A percentile compares a stretch with the other conserved stretches of the same genome.
phyloP scores from a whole-genome alignment of 2,329 filamentous ascomycete genomes.

The Ascochyta pisi region DNA sequence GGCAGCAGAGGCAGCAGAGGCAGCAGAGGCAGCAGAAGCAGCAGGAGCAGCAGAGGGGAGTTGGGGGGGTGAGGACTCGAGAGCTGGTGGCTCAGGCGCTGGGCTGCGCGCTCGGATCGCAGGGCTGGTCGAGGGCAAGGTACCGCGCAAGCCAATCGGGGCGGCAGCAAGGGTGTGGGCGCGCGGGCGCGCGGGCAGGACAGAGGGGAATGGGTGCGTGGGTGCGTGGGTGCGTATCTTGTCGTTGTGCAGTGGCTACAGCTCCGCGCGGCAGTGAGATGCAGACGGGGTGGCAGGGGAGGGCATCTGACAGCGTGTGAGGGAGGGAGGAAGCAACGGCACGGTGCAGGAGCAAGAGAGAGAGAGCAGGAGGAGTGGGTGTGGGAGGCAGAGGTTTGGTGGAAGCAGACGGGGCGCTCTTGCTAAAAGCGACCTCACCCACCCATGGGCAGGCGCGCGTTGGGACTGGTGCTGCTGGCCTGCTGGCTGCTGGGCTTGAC shows the following conservation, averaged over 20 bases:
- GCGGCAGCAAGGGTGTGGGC: conserved; percentile 22
- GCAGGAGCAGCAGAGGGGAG: conserved; percentile 24
- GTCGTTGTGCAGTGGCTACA: conserved; percentile 5
- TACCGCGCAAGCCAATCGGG: conserved; percentile 23
- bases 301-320: conserved; percentile 15
- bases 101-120: conserved; percentile 29
- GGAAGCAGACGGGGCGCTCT: conserved; percentile 20
- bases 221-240: neutral
- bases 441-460: conserved; percentile 19
- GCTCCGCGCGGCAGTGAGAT: conserved; percentile 8
- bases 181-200: neutral
- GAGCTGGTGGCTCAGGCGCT: conserved; percentile 20
- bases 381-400: conserved; percentile 19
- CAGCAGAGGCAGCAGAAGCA: conserved; percentile 18
- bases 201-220: neutral
- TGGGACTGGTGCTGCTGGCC: conserved; percentile 19
- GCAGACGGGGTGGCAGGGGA: conserved; percentile 11
- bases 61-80: conserved; percentile 36
- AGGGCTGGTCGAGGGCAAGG: conserved; percentile 23
- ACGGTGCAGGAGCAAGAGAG: conserved; percentile 15
- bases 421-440: conserved; percentile 21
- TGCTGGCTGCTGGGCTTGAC: conserved; percentile 18
- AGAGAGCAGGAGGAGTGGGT: conserved; percentile 9
- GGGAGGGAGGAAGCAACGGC: conserved; percentile 20
- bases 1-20: conserved; percentile 14